These are phyloP conservation scores for Saccharomyces kudriavzevii DNA, from an alignment of 805 yeast genomes.

Conservation along the genomic window DNA sequence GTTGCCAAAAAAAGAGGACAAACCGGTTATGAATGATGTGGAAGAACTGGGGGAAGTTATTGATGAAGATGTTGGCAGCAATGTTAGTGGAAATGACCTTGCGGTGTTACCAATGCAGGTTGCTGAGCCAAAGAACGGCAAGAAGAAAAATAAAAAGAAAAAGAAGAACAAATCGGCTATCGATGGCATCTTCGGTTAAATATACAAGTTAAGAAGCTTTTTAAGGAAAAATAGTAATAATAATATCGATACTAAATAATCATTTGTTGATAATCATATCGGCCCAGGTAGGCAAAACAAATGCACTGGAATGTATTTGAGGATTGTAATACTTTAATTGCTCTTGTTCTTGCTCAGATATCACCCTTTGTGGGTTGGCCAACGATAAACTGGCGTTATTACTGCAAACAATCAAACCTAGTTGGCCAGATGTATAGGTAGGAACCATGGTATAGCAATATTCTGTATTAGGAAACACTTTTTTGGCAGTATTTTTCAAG, in stretches of 20 bases:
- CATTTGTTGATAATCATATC: slow-evolving; percentile 26
- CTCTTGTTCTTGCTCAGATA: slow-evolving; percentile 39
- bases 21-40: slow-evolving; percentile 5
- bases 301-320: slow-evolving; percentile 61
- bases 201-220: neutral
- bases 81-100: neutral
- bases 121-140: slow-evolving; percentile 11
- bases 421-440: slow-evolving; percentile 80
- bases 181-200: slow-evolving; percentile 65
- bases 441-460: slow-evolving; percentile 81
- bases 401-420: slow-evolving; percentile 68
- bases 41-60: slow-evolving; percentile 32
- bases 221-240: neutral
- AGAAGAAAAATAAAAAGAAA: slow-evolving; percentile 33
- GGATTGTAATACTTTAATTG: slow-evolving; percentile 58
- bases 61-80: neutral
- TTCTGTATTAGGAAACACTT: slow-evolving; percentile 52
- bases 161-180: slow-evolving; percentile 49
- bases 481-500: slow-evolving; percentile 40
- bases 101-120: neutral
- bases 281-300: slow-evolving; percentile 79
- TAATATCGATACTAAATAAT: neutral
- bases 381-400: slow-evolving; percentile 43
- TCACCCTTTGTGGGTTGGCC: slow-evolving; percentile 44
- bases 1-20: neutral